Base-by-base conservation (phyloP, 148 eudicot species). In the Camellia granthamiana region DNA sequence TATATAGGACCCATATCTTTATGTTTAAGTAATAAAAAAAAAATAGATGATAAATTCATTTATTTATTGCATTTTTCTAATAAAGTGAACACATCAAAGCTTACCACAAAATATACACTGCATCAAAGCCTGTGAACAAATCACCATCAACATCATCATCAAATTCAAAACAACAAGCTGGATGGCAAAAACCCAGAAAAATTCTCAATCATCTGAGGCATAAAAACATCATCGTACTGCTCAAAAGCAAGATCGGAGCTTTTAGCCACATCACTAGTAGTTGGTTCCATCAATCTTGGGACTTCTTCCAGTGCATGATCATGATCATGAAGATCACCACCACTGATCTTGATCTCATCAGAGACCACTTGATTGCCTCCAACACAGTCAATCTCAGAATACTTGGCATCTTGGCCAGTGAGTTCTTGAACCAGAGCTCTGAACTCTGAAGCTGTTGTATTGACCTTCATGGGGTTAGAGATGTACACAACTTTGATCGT, bases 401-500 rank as follows among this genome's bases (percentile, higher is more conserved):
- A 43, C 51, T 62, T 59, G 30, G 93, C 85, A 60, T 89, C 84
- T 49, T 79, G 87, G 66, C 93, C 90, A 5, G 93, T 90, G 13
- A 90, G 88, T 49, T 81, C 82, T 61, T 90, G 93, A 0, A 90
- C 93, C 21, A 88, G 73, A 68, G 88, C 87, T 51, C 86, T 82
- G 81, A 90, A 90, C 49, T 81, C 81, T 13, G 91, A 84, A 2
- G 90, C 86, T 58, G 80, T 82, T 0, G 84, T 86, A 44, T 83
- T 78, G 43, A 85, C 83, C 77, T 69, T 88, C 85, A 87, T 84
- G 10, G 93, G 93, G 84, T 87, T 90, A 1, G 91, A 85, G 75
- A 90, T 88, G 85, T 90, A 86, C 46, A 90, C 93, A 43, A 90
- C 91, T 55, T 87, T 88, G 41, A 90, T 77, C 6, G 90, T 81